Percentiles rank a stretch among this genome's conserved stretches.
Evolutionary conservation across 2,329 filamentous ascomycete genomes (phyloP).

Genomic region (Fusarium annulatum): DNA sequence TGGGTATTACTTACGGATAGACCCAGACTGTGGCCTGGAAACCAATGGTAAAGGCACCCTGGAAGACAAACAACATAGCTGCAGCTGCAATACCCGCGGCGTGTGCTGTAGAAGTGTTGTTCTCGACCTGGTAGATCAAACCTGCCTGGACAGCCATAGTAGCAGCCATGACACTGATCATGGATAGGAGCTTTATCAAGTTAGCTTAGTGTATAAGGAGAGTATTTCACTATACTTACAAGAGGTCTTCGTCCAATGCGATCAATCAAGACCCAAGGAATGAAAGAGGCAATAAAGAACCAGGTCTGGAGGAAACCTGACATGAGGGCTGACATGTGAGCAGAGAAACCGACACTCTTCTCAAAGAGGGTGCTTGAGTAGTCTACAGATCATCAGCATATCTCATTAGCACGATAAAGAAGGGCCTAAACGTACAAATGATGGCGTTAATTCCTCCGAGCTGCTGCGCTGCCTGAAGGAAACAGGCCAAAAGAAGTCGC

Average conservation of each 20-base stretch:
- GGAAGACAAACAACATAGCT: constrained; percentile 55
- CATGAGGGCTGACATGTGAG: constrained; percentile 60
- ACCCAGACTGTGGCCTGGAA: constrained; percentile 53
- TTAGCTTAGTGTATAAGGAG: background rate
- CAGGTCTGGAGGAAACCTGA: constrained; percentile 64
- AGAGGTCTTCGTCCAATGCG: constrained; percentile 33
- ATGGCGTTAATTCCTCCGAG: constrained; percentile 62
- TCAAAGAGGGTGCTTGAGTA: constrained; percentile 61
- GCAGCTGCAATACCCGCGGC: constrained; percentile 53
- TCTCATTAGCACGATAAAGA: rapidly evolving
- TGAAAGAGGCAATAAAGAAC: constrained; percentile 54
- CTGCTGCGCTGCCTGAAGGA: constrained; percentile 54
- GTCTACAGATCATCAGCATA: constrained; percentile 37
- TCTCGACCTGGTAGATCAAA: constrained; percentile 54
- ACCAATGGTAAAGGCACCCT: constrained; percentile 54
- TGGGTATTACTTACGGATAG: constrained; percentile 34
- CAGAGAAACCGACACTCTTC: constrained; percentile 54
- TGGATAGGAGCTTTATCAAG: constrained; percentile 48
- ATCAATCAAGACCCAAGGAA: constrained; percentile 47
- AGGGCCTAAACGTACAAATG: constrained; percentile 48
- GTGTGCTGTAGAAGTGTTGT: constrained; percentile 47
- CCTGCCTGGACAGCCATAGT: constrained; percentile 56
- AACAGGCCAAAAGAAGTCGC: constrained; percentile 49
- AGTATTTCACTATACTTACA: background rate
- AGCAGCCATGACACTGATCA: constrained; percentile 54